Evolutionary conservation across 495 filamentous ascomycete genomes (phyloP), one percentile per base, ranked within the genome.

Genomic region (Penicillium longicatenatum): DNA sequence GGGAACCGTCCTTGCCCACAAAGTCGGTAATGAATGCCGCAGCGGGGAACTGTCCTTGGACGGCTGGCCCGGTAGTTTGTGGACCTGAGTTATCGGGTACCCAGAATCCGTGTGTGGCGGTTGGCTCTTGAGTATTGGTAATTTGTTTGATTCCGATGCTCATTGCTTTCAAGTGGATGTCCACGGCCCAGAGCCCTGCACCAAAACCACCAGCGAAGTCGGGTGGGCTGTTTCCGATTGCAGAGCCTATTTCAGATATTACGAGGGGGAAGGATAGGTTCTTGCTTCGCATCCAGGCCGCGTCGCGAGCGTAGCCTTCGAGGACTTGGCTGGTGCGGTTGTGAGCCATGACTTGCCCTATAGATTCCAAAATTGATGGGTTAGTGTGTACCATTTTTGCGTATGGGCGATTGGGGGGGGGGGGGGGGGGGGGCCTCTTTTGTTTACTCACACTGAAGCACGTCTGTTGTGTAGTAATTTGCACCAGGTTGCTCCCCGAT

Each of bases 21-120:
- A 65, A 65, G 53, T 65, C 62, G 10, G 55, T 22, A 22, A 65
- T 58, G 19, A 54, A 65, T 2, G 62, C 31, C 1, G 55, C 54
- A 5, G 62, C 37, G 1, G 50, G 50, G 50, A 58, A 65, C 8
- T 61, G 45, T 11, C 58, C 62, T 6, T 58, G 62, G 10, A 65
- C 62, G 1, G 44, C 21, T n/a, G 58, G 58, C 1, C 41, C 52
- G 2, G 42, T 37, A 8, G 35, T 52, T 4, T 50, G 54, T 2
- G 42, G 11, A 2, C 50, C 59, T 1, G 52, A 43, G 19, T 61
- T 24, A 39, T 61, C 59, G 21, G 62, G 59, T 1, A 65, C 37
- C 62, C 62, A 65, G 50, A 50, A 65, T 0, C 44, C 39, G 30
- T 65, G 58, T 10, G 51, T 45, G 7, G 62, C 62, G 16, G 50